phyloP scores from a whole-genome alignment of 106 monocot genomes.

The Dendrobium huoshanense region DNA sequence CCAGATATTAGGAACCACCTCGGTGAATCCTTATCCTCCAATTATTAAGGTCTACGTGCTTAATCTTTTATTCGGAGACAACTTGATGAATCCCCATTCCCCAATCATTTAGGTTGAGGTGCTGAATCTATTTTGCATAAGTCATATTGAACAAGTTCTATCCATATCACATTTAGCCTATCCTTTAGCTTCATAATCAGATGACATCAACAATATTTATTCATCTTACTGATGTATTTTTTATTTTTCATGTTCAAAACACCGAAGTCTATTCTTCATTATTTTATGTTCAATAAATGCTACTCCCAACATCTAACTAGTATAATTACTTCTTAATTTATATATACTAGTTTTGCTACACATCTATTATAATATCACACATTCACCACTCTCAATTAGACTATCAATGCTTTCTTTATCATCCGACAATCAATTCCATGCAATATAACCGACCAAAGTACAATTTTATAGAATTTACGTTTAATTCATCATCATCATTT shows the following conservation, averaged over 20 bases:
- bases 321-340: not conserved
- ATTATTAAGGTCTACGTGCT: not conserved
- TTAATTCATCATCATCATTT: not conserved
- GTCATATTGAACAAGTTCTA: not conserved
- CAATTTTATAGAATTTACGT: not conserved
- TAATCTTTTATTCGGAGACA: not conserved
- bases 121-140: not conserved
- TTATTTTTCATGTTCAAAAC: not conserved
- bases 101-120: not conserved
- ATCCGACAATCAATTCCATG: not conserved
- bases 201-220: not conserved
- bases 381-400: too few relatives aligned
- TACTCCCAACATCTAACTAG: not conserved
- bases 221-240: not conserved
- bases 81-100: not conserved
- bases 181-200: not conserved
- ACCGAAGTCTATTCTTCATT: not conserved
- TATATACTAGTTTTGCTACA: not conserved
- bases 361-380: not conserved
- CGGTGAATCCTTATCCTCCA: too few relatives aligned
- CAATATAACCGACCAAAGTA: not conserved
- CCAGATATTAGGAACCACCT: too few relatives aligned
- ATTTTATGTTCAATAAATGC: not conserved
- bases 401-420: not conserved
- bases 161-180: not conserved